These are phyloP conservation scores for Rhodosporidiobolus odoratus DNA, from an alignment of 768 basidiomycete genomes.

Conservation along the genomic window DNA sequence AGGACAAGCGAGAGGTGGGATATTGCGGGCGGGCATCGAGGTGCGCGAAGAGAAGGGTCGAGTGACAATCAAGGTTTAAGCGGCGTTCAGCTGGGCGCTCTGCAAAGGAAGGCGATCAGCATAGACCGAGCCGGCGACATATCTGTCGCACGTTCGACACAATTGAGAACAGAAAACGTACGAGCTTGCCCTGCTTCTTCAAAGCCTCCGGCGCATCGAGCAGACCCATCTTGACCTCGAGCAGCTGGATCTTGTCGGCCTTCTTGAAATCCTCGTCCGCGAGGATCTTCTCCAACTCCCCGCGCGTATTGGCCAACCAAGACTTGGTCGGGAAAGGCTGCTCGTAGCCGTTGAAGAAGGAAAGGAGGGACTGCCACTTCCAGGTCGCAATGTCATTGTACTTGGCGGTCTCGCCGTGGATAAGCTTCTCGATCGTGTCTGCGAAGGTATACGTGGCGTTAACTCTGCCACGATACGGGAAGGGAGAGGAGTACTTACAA, in stretches of 20 bases:
- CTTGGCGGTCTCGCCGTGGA: slow-evolving; percentile 48
- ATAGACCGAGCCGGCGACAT: not conserved
- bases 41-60: no score
- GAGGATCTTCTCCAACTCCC: slow-evolving; percentile 64
- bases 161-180: not conserved
- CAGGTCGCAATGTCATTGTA: slow-evolving; percentile 85
- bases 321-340: slow-evolving; percentile 40
- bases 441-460: slow-evolving; percentile 46
- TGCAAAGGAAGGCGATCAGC: not conserved
- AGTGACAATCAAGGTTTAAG: no score
- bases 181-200: slow-evolving; percentile 36
- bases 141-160: not conserved
- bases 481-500: not conserved
- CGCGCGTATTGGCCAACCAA: slow-evolving; percentile 49
- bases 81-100: slow-evolving; percentile 30
- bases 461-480: not conserved
- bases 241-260: slow-evolving; percentile 61
- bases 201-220: slow-evolving; percentile 61
- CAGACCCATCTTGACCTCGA: slow-evolving; percentile 71
- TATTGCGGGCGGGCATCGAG: no score
- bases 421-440: slow-evolving; percentile 78
- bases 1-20: no score
- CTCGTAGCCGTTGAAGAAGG: slow-evolving; percentile 46
- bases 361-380: slow-evolving; percentile 49
- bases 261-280: slow-evolving; percentile 58